A percentile compares a stretch with the other conserved stretches of the same genome.
phyloP scores from a whole-genome alignment of 2,329 filamentous ascomycete species.

The Aureobasidium pullulans region DNA sequence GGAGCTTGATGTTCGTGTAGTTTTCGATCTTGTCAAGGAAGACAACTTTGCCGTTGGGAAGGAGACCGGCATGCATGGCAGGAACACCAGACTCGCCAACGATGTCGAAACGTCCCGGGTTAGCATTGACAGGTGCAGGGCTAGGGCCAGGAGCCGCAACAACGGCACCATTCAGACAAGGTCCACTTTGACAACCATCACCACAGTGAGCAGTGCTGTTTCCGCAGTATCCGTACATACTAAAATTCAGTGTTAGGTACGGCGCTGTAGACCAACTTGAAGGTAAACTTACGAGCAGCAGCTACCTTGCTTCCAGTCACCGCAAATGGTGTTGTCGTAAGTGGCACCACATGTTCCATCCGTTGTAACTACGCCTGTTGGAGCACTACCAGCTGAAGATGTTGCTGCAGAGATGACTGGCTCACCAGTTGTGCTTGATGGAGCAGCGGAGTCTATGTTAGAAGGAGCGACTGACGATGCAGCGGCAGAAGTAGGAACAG shows the following conservation, averaged over 20 bases:
- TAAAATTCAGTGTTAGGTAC: constrained; percentile 33
- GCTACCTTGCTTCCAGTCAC: constrained; percentile 44
- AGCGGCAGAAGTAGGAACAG: background rate
- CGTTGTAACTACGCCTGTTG: constrained; percentile 34
- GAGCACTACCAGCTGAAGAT: constrained; percentile 20
- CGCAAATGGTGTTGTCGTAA: constrained; percentile 45
- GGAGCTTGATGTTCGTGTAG: constrained; percentile 49
- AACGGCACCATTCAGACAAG: constrained; percentile 37
- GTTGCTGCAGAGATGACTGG: constrained; percentile 23
- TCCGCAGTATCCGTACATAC: constrained; percentile 50
- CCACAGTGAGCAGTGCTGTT: constrained; percentile 39
- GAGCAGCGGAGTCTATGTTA: constrained; percentile 17
- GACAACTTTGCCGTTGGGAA: constrained; percentile 52
- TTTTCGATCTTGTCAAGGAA: constrained; percentile 61
- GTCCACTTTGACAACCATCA: constrained; percentile 49
- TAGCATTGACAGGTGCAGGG: constrained; percentile 39
- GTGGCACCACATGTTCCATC: constrained; percentile 48
- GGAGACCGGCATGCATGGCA: constrained; percentile 54
- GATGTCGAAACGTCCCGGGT: constrained; percentile 41
- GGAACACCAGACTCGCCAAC: constrained; percentile 54
- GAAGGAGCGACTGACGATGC: constrained; percentile 10
- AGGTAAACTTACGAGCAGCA: constrained; percentile 26
- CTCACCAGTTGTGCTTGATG: constrained; percentile 16
- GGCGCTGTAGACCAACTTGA: background rate
- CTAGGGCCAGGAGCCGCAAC: constrained; percentile 35